Evolutionary conservation across 2,329 filamentous ascomycete species (phyloP).

Genomic region (Talaromyces verruculosus): DNA sequence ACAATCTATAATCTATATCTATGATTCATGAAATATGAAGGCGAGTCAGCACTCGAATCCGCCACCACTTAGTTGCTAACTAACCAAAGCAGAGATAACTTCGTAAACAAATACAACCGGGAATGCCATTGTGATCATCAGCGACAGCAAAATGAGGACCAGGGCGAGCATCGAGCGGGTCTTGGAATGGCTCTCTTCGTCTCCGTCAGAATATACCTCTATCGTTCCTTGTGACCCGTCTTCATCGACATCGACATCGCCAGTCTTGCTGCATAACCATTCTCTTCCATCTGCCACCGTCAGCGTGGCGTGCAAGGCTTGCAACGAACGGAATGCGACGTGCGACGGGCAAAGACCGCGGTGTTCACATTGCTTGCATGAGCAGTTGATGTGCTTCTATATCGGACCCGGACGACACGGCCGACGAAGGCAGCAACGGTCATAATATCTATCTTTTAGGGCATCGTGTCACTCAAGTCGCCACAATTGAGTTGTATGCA

Average conservation of each 20-base stretch:
- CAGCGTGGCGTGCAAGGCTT: constrained; percentile 14
- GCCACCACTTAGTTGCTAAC: not conserved
- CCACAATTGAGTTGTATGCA: constrained; percentile 12
- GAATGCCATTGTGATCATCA: not conserved
- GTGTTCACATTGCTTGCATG: constrained; percentile 20
- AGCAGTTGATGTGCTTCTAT: constrained; percentile 22
- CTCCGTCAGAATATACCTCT: not conserved
- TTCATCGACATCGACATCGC: not conserved
- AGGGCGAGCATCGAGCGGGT: constrained; percentile 14
- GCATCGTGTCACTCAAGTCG: not conserved
- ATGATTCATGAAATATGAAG: not conserved
- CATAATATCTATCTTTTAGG: not conserved
- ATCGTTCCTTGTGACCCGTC: not conserved
- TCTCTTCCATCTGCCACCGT: not conserved
- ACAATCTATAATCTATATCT: not conserved
- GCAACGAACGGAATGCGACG: constrained; percentile 12
- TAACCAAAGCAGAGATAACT: not conserved
- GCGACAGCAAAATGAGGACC: not conserved
- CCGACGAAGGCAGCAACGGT: not conserved
- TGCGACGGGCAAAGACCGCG: constrained; percentile 18
- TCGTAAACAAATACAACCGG: not conserved
- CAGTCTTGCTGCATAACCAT: not conserved
- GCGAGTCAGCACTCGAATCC: not conserved
- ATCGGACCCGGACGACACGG: constrained; percentile 3
- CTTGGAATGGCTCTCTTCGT: constrained; percentile 18